Evolutionary conservation across 2,329 filamentous ascomycete genomes (phyloP), one percentile per base, ranked within the genome.

Genomic region (Sarocladiaceae sp.): DNA sequence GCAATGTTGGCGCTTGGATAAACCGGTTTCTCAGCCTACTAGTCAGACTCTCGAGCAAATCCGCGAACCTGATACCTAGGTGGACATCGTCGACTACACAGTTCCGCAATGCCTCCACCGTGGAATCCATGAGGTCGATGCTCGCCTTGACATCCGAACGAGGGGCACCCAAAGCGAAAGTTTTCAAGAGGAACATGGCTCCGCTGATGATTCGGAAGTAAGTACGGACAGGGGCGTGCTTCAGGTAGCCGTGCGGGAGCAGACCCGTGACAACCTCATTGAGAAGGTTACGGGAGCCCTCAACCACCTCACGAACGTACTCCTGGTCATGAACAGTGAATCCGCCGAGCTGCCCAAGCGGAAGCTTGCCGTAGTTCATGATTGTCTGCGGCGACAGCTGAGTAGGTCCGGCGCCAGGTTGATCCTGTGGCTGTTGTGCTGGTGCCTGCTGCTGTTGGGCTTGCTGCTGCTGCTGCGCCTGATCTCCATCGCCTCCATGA

Each of bases 121-220:
- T 86, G 23, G 76, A 71, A 55, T 89, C 84, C 70, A 93, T 84
- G 21, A 93, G 70, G 6, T 75, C 74, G 23, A 93, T 83, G 50
- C 83, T 87, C 37, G 85, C 73, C 55, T 83, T 80, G 20, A 91
- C 83, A 52, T 93, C 86, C 45, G 82, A 82, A 54, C 87, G 84
- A 1, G 84, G 83, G 2, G 86, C 86, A 15, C 87, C 87, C 1
- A 93, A 73, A 1, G 86, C 85, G 61, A 93, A 91, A 0, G 87
- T 91, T 66, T 85, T 93, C 41, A 93, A 74, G 15, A 93, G 63
- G 56, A 93, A 90, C 78, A 91, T 90, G 50, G 85, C 85, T 3
- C 87, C 86, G 47, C 82, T 87, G 51, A 91, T 88, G 58, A 93
- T 91, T 46, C 87, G 80, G 66, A 93, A 90, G 60, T 91, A 91